Evolutionary conservation across 805 yeast genomes (phyloP).

Genomic region (Wickerhamomyces sydowiorum): DNA sequence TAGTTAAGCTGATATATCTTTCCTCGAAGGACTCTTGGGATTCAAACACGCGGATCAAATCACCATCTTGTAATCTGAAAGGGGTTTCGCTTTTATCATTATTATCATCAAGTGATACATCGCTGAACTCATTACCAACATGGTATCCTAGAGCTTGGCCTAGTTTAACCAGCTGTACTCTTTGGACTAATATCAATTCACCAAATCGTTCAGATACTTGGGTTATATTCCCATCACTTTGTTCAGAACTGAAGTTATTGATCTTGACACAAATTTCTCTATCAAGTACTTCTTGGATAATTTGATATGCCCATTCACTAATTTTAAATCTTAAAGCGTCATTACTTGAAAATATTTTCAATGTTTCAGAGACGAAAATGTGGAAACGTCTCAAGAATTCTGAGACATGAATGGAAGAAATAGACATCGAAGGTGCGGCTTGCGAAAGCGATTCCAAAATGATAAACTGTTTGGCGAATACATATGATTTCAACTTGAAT

Average conservation of each 20-base stretch:
- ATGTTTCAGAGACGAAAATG: constrained; percentile 35
- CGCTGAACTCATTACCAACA: constrained; percentile 26
- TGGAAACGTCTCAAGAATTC: constrained; percentile 28
- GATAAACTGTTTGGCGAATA: constrained; percentile 32
- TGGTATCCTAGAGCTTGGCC: constrained; percentile 25
- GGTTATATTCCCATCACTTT: constrained; percentile 17
- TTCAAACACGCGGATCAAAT: constrained; percentile 15
- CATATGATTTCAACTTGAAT: constrained; percentile 15
- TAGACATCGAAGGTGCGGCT: constrained; percentile 32
- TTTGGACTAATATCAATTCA: constrained; percentile 41
- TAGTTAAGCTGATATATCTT: constrained; percentile 48
- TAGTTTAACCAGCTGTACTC: constrained; percentile 35
- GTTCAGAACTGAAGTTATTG: constrained; percentile 13
- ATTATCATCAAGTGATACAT: constrained; percentile 1
- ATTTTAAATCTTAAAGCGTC: constrained; percentile 20
- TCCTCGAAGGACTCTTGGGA: constrained; percentile 31
- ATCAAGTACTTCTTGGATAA: constrained; percentile 36
- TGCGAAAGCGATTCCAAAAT: constrained; percentile 33
- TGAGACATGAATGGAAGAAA: constrained; percentile 35
- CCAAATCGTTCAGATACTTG: constrained; percentile 37
- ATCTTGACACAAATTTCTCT: constrained; percentile 13
- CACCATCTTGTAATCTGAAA: constrained; percentile 3
- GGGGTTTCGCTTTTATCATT: constrained; percentile 7
- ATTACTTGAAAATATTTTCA: constrained; percentile 17
- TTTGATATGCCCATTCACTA: constrained; percentile 35